Percentiles rank a stretch among this genome's conserved stretches.
Evolutionary conservation across 257 asterid genomes (phyloP).

Genomic region (Anisodus tanguticus): DNA sequence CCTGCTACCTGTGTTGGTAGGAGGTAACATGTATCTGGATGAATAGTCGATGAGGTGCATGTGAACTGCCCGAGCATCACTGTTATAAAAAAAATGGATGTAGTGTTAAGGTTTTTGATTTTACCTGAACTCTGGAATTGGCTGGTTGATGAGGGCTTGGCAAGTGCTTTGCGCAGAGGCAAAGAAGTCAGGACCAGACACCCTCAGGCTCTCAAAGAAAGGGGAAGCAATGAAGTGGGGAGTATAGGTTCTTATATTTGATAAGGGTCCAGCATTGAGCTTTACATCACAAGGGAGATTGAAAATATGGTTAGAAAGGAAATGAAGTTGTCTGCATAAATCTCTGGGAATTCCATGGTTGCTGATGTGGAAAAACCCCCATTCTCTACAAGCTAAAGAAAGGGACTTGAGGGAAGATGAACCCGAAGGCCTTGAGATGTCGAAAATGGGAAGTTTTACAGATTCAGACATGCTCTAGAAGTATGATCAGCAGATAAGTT

Average conservation of each 20-base stretch:
- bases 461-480: constrained; percentile 37
- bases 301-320: constrained; percentile 50
- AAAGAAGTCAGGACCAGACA: constrained; percentile 63
- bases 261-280: constrained; percentile 61
- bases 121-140: constrained; percentile 58
- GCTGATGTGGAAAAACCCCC: constrained; percentile 70
- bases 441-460: constrained; percentile 61
- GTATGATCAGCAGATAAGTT: constrained; percentile 1
- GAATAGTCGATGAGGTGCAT: not conserved
- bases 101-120: constrained; percentile 11
- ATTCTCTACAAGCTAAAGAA: constrained; percentile 66
- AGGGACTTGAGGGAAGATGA: constrained; percentile 48
- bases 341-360: constrained; percentile 75
- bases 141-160: constrained; percentile 43
- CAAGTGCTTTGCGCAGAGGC: constrained; percentile 52
- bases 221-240: constrained; percentile 82
- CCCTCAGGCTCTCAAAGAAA: constrained; percentile 68
- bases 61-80: not conserved
- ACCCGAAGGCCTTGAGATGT: constrained; percentile 55
- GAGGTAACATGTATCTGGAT: not conserved
- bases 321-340: constrained; percentile 48
- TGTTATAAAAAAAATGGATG: not conserved
- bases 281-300: constrained; percentile 54
- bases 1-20: not conserved
- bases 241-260: constrained; percentile 59